Evolutionary conservation across 164 flowering plant genomes (phyloP), one percentile per base, ranked within the genome.

Genomic region (Kalanchoe fedtschenkoi): DNA sequence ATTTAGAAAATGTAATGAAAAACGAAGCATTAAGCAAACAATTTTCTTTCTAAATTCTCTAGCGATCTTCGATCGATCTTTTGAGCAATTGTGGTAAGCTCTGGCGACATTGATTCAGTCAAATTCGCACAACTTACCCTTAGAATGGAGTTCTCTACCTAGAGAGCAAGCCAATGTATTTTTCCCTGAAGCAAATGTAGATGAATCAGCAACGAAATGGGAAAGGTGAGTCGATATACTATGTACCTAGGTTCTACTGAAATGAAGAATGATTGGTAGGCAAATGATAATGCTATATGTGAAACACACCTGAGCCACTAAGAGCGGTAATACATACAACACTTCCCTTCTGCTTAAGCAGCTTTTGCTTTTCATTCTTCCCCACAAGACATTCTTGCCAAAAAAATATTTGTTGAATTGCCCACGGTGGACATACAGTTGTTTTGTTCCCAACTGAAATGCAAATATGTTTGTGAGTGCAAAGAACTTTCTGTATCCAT

Each of bases 281-380:
- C 1, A 37, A 24, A 59, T 34, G 13, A 14, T 21, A 39, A 38
- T 41, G 54, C 8, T 43, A 19, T 4, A n/a, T 44, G 15, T 32
- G 65, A 21, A 63, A 69, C 86, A 64, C 69, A 91, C 97, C 97
- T 83, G 97, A 85, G 60, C 97, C 96, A 75, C 96, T 88, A 65
- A 91, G 93, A 47, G 95, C 95, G 2, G 97, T 90, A 44, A 90
- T 78, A 95, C 92, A 90, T 59, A 90, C 74, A 47, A 88, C 96
- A 71, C 97, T 84, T 13, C 97, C 97, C 62, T 81, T 91, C 54
- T 91, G 97, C 65, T 83, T 70, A 62, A 91, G 84, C 64, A 91
- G 66, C 61, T 76, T 68, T 67, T 91, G 80, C 68, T 91, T 79
- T 28, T 86, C 89, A 57, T 26, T 63, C 67, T 77, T 91, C 37